Evolutionary conservation across 208 protist species (phyloP), one percentile per base, ranked within the genome.

Genomic region (Angomonas ambiguus): DNA sequence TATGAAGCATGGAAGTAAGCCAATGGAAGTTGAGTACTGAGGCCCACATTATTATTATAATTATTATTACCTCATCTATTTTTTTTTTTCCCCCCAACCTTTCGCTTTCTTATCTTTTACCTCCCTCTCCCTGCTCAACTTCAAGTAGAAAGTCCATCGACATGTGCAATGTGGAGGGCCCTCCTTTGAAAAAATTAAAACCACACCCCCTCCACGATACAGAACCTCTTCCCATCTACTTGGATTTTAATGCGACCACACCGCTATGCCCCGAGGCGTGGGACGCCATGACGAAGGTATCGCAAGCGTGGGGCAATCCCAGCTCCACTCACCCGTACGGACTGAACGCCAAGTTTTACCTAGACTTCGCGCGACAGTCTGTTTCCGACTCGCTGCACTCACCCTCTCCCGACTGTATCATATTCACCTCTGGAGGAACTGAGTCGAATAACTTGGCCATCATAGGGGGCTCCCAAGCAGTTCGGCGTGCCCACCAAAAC

Each of bases 381-480:
- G 76, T 95, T 18, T 60, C 70, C 31, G 53, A 34, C 10, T 76
- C 88, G 0, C 68, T 97, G 22, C 31, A 75, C 42, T 84, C 82
- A 0, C 38, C 62, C 2, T 59, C 28, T 0, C n/a, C 82, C 0
- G 79, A 88, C 8, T 80, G 78, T 30, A 85, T 98, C 34, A 64
- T 96, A 42, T 98, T 98, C 76, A 97, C 93, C n/a, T 95, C 85
- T 0, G 90, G 93, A 34, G 94, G 96, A 2, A 98, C 95, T 0
- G 96, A 98, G 73, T 67, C 80, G 30, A 98, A 98, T 81, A 98
- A 98, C 76, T 65, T 85, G 13, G 97, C 91, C 27, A 95, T 98
- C 48, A 61, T 93, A 28, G 80, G 84, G 18, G 85, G 87, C 10
- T 66, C 71, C 25, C 22, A 60, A 16, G 77, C 63, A 13, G 61